phyloP scores from a whole-genome alignment of 169 alveolate species.

The Amoebophrya sp. region DNA sequence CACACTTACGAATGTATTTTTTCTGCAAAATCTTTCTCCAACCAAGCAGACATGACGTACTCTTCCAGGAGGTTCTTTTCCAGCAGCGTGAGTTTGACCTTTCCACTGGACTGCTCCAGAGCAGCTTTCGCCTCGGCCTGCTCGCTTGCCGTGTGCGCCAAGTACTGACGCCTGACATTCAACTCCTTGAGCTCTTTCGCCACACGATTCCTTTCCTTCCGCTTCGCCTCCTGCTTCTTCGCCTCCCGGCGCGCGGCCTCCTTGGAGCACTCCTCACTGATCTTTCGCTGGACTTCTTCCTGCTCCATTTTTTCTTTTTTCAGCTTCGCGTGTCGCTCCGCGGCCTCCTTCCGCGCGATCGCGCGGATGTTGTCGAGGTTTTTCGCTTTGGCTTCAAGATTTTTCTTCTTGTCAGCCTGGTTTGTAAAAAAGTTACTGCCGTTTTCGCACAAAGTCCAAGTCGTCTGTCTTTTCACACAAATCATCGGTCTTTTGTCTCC shows the following conservation, averaged over 20 bases:
- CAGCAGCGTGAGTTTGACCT: too few species aligned
- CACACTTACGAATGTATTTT: too few species aligned
- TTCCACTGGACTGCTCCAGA: too few species aligned
- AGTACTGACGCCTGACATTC: not conserved
- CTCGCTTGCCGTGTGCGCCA: not conserved
- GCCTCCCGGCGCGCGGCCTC: not conserved
- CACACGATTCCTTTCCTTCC: not conserved
- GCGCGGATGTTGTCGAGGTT: not conserved
- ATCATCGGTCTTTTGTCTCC: too few species aligned
- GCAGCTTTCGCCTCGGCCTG: not conserved
- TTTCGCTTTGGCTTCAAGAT: not conserved
- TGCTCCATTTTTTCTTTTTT: not conserved
- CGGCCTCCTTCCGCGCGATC: not conserved
- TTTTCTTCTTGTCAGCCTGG: not conserved
- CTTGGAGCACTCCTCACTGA: not conserved
- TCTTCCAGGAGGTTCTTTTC: too few species aligned
- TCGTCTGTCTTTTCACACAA: too few species aligned
- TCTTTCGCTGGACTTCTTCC: not conserved
- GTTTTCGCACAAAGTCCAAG: too few species aligned
- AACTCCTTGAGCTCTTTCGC: slow-evolving; percentile 11
- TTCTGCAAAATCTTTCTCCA: too few species aligned
- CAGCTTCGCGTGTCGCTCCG: not conserved
- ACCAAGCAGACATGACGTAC: too few species aligned
- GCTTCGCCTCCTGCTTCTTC: not conserved
- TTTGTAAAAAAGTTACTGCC: too few species aligned